These are phyloP conservation scores for Rugonectria rugulosa DNA, from an alignment of 2,329 filamentous ascomycete species.

Conservation along the genomic window DNA sequence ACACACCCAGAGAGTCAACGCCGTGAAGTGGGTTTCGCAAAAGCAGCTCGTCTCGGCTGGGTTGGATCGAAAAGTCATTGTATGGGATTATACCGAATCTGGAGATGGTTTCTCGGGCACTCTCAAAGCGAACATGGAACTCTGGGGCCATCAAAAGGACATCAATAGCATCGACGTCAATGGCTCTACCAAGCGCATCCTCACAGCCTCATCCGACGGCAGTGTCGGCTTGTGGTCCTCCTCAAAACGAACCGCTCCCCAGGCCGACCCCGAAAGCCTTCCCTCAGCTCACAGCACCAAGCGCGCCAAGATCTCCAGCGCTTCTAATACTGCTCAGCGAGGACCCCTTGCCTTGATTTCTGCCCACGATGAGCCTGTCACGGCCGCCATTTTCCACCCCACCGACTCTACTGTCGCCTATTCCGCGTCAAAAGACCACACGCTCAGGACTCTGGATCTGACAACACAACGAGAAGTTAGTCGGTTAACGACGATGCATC, in stretches of 20 bases:
- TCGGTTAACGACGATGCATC: slow-evolving; percentile 82
- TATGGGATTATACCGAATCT: slow-evolving; percentile 87
- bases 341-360: slow-evolving; percentile 79
- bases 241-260: slow-evolving; percentile 76
- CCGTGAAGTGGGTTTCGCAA: slow-evolving; percentile 82
- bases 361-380: slow-evolving; percentile 77
- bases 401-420: slow-evolving; percentile 89
- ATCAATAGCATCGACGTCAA: slow-evolving; percentile 81
- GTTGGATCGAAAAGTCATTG: slow-evolving; percentile 82
- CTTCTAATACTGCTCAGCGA: slow-evolving; percentile 67
- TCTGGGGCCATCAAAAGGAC: slow-evolving; percentile 81
- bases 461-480: slow-evolving; percentile 81
- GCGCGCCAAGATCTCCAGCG: slow-evolving; percentile 70
- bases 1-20: slow-evolving; percentile 79
- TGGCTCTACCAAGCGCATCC: slow-evolving; percentile 74
- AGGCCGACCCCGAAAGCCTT: slow-evolving; percentile 73
- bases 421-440: slow-evolving; percentile 90
- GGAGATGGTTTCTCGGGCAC: slow-evolving; percentile 65
- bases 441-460: slow-evolving; percentile 88
- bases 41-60: slow-evolving; percentile 83
- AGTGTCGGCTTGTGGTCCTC: slow-evolving; percentile 89
- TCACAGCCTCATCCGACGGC: slow-evolving; percentile 87
- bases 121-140: slow-evolving; percentile 77
- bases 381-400: slow-evolving; percentile 84
- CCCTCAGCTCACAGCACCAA: slow-evolving; percentile 75